Evolutionary conservation across 2,329 filamentous ascomycete species (phyloP).

Genomic region (Alternaria gansuensis): DNA sequence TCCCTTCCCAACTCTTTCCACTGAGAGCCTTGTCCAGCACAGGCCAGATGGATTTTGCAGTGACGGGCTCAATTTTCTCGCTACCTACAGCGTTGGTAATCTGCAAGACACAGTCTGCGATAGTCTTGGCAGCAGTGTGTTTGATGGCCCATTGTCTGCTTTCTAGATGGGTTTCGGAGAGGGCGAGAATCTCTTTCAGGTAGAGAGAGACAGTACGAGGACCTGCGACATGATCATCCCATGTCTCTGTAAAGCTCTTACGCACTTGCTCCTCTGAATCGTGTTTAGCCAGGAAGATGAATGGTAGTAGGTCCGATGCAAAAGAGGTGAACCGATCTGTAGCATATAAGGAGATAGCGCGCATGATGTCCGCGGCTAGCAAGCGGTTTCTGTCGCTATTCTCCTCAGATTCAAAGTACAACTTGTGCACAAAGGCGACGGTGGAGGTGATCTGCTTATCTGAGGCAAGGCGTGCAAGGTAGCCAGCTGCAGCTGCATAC

Average conservation of each 20-base stretch:
- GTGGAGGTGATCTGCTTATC: constrained; percentile 66
- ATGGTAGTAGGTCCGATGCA: constrained; percentile 78
- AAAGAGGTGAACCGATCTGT: constrained; percentile 86
- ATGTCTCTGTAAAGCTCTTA: constrained; percentile 83
- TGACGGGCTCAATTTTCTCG: constrained; percentile 67
- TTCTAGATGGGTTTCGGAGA: constrained; percentile 74
- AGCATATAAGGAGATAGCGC: constrained; percentile 83
- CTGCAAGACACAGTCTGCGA: constrained; percentile 75
- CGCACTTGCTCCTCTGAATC: constrained; percentile 82
- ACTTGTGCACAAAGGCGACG: constrained; percentile 65
- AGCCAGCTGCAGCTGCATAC: constrained; percentile 87
- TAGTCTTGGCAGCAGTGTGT: constrained; percentile 82
- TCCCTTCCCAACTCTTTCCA: constrained; percentile 92
- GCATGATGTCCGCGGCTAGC: constrained; percentile 82
- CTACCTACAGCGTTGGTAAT: constrained; percentile 65
- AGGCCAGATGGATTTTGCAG: constrained; percentile 77
- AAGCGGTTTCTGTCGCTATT: constrained; percentile 74
- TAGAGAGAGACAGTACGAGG: constrained; percentile 83
- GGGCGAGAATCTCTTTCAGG: constrained; percentile 77
- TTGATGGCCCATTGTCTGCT: constrained; percentile 90
- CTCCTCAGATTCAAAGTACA: constrained; percentile 86
- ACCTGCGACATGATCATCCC: constrained; percentile 90
- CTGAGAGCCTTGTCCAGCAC: constrained; percentile 80
- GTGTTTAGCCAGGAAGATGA: constrained; percentile 86
- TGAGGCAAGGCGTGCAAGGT: constrained; percentile 74